These are phyloP conservation scores for Clonostachys sp. DNA, from an alignment of 2,329 filamentous ascomycete genomes.

Conservation along the genomic window DNA sequence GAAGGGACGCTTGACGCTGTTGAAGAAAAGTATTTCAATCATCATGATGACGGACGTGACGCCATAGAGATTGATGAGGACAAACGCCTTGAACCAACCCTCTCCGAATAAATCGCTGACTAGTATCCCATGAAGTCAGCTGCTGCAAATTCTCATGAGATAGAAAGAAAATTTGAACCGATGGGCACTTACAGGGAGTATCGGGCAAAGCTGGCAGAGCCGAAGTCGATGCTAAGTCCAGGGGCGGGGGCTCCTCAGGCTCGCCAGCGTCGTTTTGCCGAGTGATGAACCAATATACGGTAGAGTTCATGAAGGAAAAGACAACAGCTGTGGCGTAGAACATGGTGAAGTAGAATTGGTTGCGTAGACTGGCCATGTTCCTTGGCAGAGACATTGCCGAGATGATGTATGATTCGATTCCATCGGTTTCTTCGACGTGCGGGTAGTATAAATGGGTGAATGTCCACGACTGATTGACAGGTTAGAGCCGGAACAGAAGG, in stretches of 20 bases:
- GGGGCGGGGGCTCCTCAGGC: not conserved
- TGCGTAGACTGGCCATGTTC: slow-evolving; percentile 30
- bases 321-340: slow-evolving; percentile 42
- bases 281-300: slow-evolving; percentile 43
- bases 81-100: slow-evolving; percentile 40
- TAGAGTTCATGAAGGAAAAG: slow-evolving; percentile 43
- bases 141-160: too few relatives aligned
- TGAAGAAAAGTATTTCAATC: slow-evolving; percentile 41
- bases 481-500: not conserved
- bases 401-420: slow-evolving; percentile 28
- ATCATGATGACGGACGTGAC: slow-evolving; percentile 36
- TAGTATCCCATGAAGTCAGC: slow-evolving; percentile 7
- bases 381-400: slow-evolving; percentile 38
- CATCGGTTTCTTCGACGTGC: slow-evolving; percentile 27
- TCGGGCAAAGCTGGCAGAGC: slow-evolving; percentile 4
- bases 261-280: slow-evolving; percentile 17
- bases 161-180: too few relatives aligned
- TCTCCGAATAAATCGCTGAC: slow-evolving; percentile 43
- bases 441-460: slow-evolving; percentile 46
- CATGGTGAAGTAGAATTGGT: slow-evolving; percentile 42
- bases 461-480: slow-evolving; percentile 38
- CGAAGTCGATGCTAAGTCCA: not conserved
- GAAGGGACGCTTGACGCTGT: slow-evolving; percentile 46
- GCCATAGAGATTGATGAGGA: slow-evolving; percentile 39
- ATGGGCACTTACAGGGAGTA: slow-evolving; percentile 9